phyloP scores from a whole-genome alignment of 208 protist species.

The Lotmaria passim region DNA sequence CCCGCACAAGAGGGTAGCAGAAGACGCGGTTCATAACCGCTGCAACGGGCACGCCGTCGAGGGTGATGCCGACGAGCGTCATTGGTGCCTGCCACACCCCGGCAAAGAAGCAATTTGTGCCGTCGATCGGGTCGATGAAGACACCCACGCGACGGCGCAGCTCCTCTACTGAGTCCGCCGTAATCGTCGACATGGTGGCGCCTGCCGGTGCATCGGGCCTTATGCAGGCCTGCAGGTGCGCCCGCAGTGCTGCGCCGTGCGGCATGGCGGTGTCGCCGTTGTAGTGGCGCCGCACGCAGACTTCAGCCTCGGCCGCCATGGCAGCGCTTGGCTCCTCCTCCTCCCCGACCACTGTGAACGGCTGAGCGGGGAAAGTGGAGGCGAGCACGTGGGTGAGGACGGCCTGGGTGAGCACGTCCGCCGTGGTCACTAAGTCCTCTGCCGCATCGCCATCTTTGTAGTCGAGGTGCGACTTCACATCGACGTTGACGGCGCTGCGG shows the following conservation, averaged over 20 bases:
- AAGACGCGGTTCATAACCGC: conserved; percentile 77
- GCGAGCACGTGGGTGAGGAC: conserved; percentile 43
- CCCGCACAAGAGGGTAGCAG: conserved; percentile 30
- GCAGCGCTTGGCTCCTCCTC: conserved; percentile 37
- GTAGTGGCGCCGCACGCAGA: conserved; percentile 41
- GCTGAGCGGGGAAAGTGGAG: conserved; percentile 36
- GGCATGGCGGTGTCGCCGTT: conserved; percentile 14
- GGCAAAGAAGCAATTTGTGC: conserved; percentile 77
- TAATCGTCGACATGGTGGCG: conserved; percentile 6
- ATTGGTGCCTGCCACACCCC: conserved; percentile 70
- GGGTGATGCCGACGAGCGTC: conserved; percentile 78
- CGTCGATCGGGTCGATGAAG: conserved; percentile 90
- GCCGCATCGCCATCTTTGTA: conserved; percentile 46
- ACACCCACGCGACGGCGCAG: conserved; percentile 58
- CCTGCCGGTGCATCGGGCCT: neutral
- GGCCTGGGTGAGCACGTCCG: conserved; percentile 62
- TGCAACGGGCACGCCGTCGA: conserved; percentile 66
- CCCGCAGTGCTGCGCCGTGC: conserved; percentile 27
- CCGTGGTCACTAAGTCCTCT: conserved; percentile 66
- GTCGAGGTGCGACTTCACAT: conserved; percentile 50
- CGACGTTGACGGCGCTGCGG: conserved; percentile 31
- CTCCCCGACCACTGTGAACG: conserved; percentile 69
- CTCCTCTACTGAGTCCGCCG: conserved; percentile 37
- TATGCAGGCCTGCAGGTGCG: conserved; percentile 9
- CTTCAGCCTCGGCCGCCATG: conserved; percentile 23